Evolutionary conservation across 306 rosid genomes (phyloP).

Genomic region (Pterocarpus santalinus): DNA sequence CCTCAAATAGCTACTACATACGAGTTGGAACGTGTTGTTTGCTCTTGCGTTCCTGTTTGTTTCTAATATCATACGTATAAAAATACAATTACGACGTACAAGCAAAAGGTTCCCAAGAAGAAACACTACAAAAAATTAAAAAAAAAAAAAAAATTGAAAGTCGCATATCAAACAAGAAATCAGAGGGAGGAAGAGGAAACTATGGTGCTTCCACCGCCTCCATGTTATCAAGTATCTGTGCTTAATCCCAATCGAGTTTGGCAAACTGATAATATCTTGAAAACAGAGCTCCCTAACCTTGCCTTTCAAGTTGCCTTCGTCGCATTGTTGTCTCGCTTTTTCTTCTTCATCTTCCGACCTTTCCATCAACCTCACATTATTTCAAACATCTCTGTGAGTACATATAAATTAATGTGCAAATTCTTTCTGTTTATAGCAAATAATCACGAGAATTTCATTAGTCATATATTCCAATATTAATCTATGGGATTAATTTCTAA

Average conservation of each 20-base stretch:
- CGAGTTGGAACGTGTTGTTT: background rate
- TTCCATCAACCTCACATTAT: conserved; percentile 52
- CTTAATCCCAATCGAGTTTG: conserved; percentile 33
- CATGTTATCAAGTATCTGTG: conserved; percentile 24
- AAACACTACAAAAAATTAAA: background rate
- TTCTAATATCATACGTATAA: background rate
- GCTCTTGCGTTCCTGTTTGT: background rate
- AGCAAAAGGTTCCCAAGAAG: background rate
- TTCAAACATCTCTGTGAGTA: conserved; percentile 46
- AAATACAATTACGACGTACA: background rate
- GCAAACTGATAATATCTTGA: conserved; percentile 30
- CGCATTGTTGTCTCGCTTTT: background rate
- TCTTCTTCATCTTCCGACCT: conserved; percentile 34
- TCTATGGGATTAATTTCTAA: background rate
- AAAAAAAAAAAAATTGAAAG: background rate
- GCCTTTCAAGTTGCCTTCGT: conserved; percentile 26
- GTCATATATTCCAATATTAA: background rate
- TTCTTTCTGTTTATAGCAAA: background rate
- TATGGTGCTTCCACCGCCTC: background rate
- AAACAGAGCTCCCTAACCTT: conserved; percentile 24
- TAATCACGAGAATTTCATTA: background rate
- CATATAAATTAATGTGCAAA: no score
- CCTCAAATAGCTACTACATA: conserved; percentile 5
- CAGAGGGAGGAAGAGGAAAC: background rate
- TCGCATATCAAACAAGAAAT: background rate